Conservation (phyloP, 1,284 basidiomycete genomes). For the Serendipita sp. region DNA sequence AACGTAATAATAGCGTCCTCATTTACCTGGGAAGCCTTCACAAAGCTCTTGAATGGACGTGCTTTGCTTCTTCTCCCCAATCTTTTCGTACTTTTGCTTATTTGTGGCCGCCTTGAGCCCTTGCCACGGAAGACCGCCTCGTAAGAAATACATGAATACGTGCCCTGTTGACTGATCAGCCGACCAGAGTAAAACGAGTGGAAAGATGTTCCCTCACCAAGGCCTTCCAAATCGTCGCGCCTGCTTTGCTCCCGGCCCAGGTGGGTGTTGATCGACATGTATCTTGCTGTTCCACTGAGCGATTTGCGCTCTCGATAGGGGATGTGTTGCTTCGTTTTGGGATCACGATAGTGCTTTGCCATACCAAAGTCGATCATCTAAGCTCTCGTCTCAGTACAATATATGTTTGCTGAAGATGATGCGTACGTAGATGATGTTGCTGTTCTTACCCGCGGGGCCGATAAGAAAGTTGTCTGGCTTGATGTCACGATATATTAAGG, state of each 20-base stretch:
- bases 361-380: conserved; percentile 87
- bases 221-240: conserved; percentile 84
- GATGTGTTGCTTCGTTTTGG: conserved; percentile 94
- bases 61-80: conserved; percentile 96
- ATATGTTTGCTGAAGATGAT: not conserved
- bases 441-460: conserved; percentile 76
- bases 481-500: conserved; percentile 94
- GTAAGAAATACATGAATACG: conserved; percentile 95
- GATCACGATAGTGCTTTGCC: conserved; percentile 96
- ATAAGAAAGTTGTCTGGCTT: conserved; percentile 92
- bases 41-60: conserved; percentile 93
- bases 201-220: conserved; percentile 32
- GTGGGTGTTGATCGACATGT: conserved; percentile 98
- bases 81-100: conserved; percentile 99
- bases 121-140: conserved; percentile 90
- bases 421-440: conserved; percentile 48
- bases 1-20: too few relatives aligned
- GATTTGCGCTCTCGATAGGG: conserved; percentile 92
- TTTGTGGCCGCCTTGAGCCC: conserved; percentile 93
- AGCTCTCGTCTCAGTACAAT: not conserved
- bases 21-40: conserved; percentile 58
- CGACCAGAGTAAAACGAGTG: too few relatives aligned
- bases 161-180: conserved; percentile 26
- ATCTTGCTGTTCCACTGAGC: conserved; percentile 79
- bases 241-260: conserved; percentile 89